Base-by-base conservation (phyloP, 2,329 filamentous ascomycete genomes). In the Aspergillus chevalieri region DNA sequence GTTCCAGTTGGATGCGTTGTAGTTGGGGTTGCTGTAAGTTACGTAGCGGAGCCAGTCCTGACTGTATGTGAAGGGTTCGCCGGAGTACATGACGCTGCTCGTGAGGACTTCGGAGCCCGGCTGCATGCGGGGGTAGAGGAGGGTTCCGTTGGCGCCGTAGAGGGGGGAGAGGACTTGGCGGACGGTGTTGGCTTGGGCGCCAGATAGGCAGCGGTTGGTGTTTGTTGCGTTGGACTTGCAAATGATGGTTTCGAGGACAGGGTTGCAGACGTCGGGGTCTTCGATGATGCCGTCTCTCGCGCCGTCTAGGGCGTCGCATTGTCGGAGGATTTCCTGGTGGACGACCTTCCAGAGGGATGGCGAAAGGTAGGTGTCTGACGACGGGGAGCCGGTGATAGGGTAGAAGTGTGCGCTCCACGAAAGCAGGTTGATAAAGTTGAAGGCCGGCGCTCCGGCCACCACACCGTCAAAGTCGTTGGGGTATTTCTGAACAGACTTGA, bases 391-490 rank as follows among this genome's bases (percentile, higher is more conserved):
- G 4, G 70, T 73, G 43, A 72, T 63, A 8, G 67, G 54, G 47
- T 70, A 70, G 56, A 76, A 75, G 30, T 66, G 62, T 4, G 66
- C 72, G 52, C 63, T 67, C 74, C 72, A 77, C 3, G 69, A 70
- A 15, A 67, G 56, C 14, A 78, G 56, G 42, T 72, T 69, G 54
- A 74, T 65, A 52, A 72, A 73, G 55, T 73, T 69, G 44, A 72
- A 57, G 17, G 72, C 72, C 17, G 66, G 73, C 42, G 74, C 67
- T 15, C 71, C 74, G 5, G 71, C 67, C 21, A 77, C 67, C 46
- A 77, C 72, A 34, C 74, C 74, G 49, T 77, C 74, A 46, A 77
- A 77, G 53, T 77, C 74, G 12, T 70, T 59, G 1, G 74, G 74
- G 52, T 67, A 77, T 43, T 68, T 62, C 49, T 76, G 69, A 3